phyloP scores from a whole-genome alignment of 371 early-diverging fungal species.

The Apophysomyces trapeziformis region DNA sequence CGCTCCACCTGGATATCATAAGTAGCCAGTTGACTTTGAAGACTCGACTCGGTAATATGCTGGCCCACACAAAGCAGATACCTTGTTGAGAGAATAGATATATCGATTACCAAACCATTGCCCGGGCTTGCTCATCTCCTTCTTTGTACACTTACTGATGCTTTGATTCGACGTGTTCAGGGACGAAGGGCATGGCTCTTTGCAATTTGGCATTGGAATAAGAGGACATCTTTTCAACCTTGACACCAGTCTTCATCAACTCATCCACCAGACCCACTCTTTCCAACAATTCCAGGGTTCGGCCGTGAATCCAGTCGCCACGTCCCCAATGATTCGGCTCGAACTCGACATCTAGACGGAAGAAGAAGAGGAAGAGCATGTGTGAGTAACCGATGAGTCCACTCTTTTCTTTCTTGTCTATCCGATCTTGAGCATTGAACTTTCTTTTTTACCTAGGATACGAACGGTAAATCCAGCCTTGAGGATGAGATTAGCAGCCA shows the following conservation, averaged over 20 bases:
- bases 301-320: conserved; percentile 54
- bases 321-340: conserved; percentile 57
- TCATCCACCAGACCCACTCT: conserved; percentile 36
- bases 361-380: background rate
- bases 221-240: conserved; percentile 41
- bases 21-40: conserved; percentile 35
- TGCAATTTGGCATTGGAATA: conserved; percentile 41
- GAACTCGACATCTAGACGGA: conserved; percentile 36
- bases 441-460: conserved; percentile 36
- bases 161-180: conserved; percentile 48
- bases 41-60: conserved; percentile 48
- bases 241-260: conserved; percentile 45
- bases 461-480: conserved; percentile 45
- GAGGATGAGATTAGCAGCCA: conserved; percentile 43
- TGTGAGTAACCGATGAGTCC: background rate
- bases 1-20: conserved; percentile 46
- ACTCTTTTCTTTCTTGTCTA: too few species aligned
- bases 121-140: too few species aligned
- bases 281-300: conserved; percentile 47
- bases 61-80: conserved; percentile 52
- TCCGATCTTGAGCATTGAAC: too few species aligned
- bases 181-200: conserved; percentile 46
- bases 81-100: conserved; percentile 12
- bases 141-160: conserved; percentile 35
- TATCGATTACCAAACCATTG: too few species aligned